Evolutionary conservation across 164 flowering plant species (phyloP), one percentile per base, ranked within the genome.

Genomic region (Chimonanthus praecox): DNA sequence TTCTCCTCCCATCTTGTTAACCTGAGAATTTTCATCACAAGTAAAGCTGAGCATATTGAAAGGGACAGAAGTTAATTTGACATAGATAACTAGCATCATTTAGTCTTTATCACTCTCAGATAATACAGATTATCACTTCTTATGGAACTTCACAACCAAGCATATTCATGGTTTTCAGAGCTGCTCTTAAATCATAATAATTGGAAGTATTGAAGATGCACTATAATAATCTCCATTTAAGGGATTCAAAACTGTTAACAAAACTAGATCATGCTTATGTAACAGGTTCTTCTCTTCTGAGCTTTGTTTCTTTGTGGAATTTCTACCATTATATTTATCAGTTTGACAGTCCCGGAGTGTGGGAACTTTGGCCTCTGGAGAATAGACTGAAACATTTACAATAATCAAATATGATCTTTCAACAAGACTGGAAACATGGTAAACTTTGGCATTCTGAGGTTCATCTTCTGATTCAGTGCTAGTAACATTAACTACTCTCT

Each of bases 1-100:
- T 71, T 92, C 96, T 85, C 99, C 99, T 78, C 94, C 92, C 98
- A 95, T 95, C 85, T 92, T 84, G 76, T 88, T 85, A 16, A 92
- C 96, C 99, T 95, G 86, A 33, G 33, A 54, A 62, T 20, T 48
- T 72, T 64, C 49, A 65, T 65, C 47, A 43, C 5, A 15, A 16
- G 16, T 5, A 5, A 44, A 71, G 15, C 65, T 48, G 43, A 71
- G 49, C 66, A 11, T n/a, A 11, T 16, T 72, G 45, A 10, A 6
- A 4, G 47, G 48, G 11, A 10, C 44, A 10, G 68, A 13, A 66
- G 68, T 33, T 5, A 18, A 63, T 18, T 33, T 33, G 33, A 33
- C 33, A 33, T 33, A 33, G 33, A 33, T 33, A 33, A 33, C 33
- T 33, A 33, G 33, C 33, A 33, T 1, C 33, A 33, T 33, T 33